Percentiles rank a stretch among this genome's conserved stretches.
These are phyloP conservation scores for Fusarium illudens DNA, from an alignment of 2,329 filamentous ascomycete species.

Conservation along the genomic window DNA sequence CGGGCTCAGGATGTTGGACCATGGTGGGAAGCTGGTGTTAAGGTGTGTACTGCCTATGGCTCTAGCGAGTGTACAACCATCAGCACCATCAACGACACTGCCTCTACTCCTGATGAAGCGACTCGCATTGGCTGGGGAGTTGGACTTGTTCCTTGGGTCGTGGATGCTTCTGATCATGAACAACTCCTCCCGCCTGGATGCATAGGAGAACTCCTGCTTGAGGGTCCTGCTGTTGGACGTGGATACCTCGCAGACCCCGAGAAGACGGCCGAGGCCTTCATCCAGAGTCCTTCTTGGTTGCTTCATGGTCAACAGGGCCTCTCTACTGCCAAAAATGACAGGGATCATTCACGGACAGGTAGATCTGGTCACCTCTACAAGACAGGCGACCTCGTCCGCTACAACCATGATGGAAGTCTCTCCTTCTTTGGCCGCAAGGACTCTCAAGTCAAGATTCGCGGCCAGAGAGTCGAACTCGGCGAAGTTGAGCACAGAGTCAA, in stretches of 20 bases:
- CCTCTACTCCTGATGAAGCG: not conserved
- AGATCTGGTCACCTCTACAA: constrained; percentile 24
- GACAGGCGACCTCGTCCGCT: constrained; percentile 30
- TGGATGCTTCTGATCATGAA: constrained; percentile 28
- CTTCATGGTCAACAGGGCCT: not conserved
- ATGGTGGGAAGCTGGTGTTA: not conserved
- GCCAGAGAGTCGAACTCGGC: constrained; percentile 36
- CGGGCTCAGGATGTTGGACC: not conserved
- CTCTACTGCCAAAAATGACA: constrained; percentile 9
- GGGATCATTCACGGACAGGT: not conserved
- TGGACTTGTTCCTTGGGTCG: constrained; percentile 25
- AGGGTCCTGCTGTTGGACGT: constrained; percentile 28
- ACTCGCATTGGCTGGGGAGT: not conserved
- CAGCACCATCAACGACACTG: not conserved
- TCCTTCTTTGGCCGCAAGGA: constrained; percentile 32
- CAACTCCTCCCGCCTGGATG: constrained; percentile 22
- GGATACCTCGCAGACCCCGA: constrained; percentile 26
- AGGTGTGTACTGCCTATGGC: constrained; percentile 18
- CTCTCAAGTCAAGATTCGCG: constrained; percentile 35
- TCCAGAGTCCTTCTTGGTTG: constrained; percentile 38
- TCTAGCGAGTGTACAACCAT: not conserved
- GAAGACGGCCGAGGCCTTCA: constrained; percentile 38
- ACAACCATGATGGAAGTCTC: constrained; percentile 25
- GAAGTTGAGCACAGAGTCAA: constrained; percentile 30
- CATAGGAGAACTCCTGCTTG: constrained; percentile 36